Conservation (phyloP, 2,329 filamentous ascomycete species). For the Exophiala oligosperma region DNA sequence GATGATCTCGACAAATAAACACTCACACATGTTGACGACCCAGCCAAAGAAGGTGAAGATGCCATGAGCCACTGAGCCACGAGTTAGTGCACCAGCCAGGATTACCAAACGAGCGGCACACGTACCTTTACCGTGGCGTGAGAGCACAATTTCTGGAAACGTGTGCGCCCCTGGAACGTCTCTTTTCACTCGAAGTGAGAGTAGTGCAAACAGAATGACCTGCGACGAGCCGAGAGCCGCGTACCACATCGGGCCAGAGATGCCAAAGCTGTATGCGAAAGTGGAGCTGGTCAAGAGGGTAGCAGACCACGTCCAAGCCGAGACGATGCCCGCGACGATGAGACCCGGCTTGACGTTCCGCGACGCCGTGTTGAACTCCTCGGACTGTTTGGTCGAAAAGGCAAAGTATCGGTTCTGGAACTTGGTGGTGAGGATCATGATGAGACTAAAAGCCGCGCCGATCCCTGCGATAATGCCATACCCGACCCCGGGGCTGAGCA, state of each 20-base stretch:
- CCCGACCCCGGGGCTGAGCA: slow-evolving; percentile 39
- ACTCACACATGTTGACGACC: slow-evolving; percentile 1
- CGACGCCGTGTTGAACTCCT: slow-evolving; percentile 88
- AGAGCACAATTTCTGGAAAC: slow-evolving; percentile 44
- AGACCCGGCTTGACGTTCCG: slow-evolving; percentile 85
- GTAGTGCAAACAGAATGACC: slow-evolving; percentile 43
- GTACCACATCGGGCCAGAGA: slow-evolving; percentile 48
- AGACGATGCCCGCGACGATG: slow-evolving; percentile 82
- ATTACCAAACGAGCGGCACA: neutral
- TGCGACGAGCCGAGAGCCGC: slow-evolving; percentile 42
- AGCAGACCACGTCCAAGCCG: slow-evolving; percentile 74
- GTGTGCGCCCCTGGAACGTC: slow-evolving; percentile 44
- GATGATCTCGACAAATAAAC: no score
- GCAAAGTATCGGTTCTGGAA: slow-evolving; percentile 14
- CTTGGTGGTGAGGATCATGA: slow-evolving; percentile 37
- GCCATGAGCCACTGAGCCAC: neutral
- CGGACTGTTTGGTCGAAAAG: slow-evolving; percentile 72
- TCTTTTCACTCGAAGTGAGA: slow-evolving; percentile 45
- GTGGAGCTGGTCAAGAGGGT: slow-evolving; percentile 64
- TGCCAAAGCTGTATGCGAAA: slow-evolving; percentile 76
- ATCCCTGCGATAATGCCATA: slow-evolving; percentile 53
- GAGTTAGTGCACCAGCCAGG: neutral
- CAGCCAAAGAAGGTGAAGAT: slow-evolving; percentile 2
- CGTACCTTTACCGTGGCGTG: slow-evolving; percentile 35
- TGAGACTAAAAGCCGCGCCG: slow-evolving; percentile 44